A percentile compares a stretch with the other conserved stretches of the same genome.
These are phyloP conservation scores for Talaromyces islandicus DNA, from an alignment of 2,329 filamentous ascomycete genomes.

Conservation along the genomic window DNA sequence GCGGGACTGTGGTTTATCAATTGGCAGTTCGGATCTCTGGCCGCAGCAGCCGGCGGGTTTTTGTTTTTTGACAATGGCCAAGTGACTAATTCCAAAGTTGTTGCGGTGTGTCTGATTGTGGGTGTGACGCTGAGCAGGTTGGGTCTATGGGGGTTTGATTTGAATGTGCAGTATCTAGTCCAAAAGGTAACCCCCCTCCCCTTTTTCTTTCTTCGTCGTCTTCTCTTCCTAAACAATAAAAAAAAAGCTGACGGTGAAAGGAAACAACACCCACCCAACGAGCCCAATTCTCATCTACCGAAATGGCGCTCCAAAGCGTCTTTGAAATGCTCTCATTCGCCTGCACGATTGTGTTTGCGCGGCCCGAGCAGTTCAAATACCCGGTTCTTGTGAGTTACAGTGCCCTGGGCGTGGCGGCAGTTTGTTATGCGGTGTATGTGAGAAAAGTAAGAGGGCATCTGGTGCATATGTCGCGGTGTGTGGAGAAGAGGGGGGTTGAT, in stretches of 20 bases:
- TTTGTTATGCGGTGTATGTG: conserved; percentile 51
- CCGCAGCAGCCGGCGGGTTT: conserved; percentile 41
- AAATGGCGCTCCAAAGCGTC: conserved; percentile 61
- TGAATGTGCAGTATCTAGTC: conserved; percentile 55
- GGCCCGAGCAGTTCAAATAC: conserved; percentile 59
- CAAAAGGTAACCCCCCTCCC: conserved; percentile 46
- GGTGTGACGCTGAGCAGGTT: conserved; percentile 53
- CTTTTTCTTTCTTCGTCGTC: not conserved
- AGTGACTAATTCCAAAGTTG: too few relatives aligned
- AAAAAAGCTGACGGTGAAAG: too few relatives aligned
- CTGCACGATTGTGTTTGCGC: conserved; percentile 59
- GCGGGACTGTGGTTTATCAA: conserved; percentile 65
- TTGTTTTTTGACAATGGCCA: conserved; percentile 28
- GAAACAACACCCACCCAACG: conserved; percentile 51
- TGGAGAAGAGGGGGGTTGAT: not conserved
- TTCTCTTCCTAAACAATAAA: not conserved
- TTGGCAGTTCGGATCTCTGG: conserved; percentile 59
- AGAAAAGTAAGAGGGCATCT: conserved; percentile 55
- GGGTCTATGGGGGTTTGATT: conserved; percentile 58
- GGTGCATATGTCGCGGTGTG: conserved; percentile 36
- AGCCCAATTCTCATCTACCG: conserved; percentile 64
- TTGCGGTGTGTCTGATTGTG: conserved; percentile 45
- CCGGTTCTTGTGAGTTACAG: conserved; percentile 55
- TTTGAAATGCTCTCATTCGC: conserved; percentile 65
- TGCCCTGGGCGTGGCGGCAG: conserved; percentile 24